phyloP scores from a whole-genome alignment of 495 filamentous ascomycete species.

The Aspergillus nanangensis region DNA sequence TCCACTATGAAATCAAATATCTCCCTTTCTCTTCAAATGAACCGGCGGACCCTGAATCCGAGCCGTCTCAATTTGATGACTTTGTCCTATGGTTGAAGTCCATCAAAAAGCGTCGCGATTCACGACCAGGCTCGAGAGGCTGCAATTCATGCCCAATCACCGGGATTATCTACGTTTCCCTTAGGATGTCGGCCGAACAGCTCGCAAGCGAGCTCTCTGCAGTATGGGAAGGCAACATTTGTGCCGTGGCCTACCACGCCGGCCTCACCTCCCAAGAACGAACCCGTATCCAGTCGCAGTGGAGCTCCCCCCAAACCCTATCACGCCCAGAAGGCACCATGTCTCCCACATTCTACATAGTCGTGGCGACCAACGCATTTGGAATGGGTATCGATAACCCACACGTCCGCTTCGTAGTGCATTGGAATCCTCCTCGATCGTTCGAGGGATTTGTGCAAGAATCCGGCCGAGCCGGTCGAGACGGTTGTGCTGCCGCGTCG shows the following conservation, averaged over 20 bases:
- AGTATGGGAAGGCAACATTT: conserved; percentile 26
- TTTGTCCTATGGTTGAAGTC: conserved; percentile 68
- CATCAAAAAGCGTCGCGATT: conserved; percentile 60
- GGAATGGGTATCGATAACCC: conserved; percentile 98
- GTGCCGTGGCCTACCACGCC: conserved; percentile 48
- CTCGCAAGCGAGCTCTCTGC: conserved; percentile 50
- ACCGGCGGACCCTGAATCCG: conserved; percentile 13
- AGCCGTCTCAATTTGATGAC: conserved; percentile 54
- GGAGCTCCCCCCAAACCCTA: conserved; percentile 62
- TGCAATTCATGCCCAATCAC: conserved; percentile 62
- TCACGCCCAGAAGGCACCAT: conserved; percentile 4
- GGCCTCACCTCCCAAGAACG: conserved; percentile 40
- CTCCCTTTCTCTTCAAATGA: conserved; percentile 51
- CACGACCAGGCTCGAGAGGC: conserved; percentile 35
- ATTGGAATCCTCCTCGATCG: conserved; percentile 87
- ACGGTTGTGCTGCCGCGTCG: conserved; percentile 79
- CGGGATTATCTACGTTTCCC: conserved; percentile 88
- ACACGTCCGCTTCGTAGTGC: conserved; percentile 87
- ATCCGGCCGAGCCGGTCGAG: conserved; percentile 84
- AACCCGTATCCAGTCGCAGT: conserved; percentile 51
- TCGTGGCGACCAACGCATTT: conserved; percentile 92
- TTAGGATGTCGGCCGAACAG: conserved; percentile 68
- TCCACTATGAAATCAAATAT: conserved; percentile 93
- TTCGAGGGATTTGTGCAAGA: conserved; percentile 97
- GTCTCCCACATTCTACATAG: conserved; percentile 68